Base-by-base conservation (phyloP, 2,329 filamentous ascomycete genomes). In the Ceratocystis ficicola region DNA sequence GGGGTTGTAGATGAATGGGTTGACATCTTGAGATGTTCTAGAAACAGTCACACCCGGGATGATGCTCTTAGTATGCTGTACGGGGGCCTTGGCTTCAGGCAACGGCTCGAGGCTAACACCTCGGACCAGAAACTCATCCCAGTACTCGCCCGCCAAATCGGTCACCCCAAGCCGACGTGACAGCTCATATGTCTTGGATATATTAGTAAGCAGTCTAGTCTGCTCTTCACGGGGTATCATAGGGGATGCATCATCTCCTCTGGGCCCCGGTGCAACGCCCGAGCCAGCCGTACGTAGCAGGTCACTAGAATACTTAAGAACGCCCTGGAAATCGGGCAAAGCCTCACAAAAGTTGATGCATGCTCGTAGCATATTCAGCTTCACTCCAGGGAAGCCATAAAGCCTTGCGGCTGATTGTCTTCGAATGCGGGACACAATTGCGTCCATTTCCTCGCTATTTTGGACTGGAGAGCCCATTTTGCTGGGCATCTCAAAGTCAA, bases 331-430 rank as follows among this genome's bases (percentile, higher is more conserved):
- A 74, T 97, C 92, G 1, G 93, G 92, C 65, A 97, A 78, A 0
- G 94, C 93, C 77, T 99, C 94, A 65, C 89, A 95, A 68, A 97
- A 89, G 74, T 91, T 91, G 71, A 96, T 90, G 72, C 93, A 95
- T n/a, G 88, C 86, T 69, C 89, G 84, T 10, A 97, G 78, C 63
- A 97, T 85, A 73, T 95, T 90, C 64, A 95, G 81, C 74, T 97
- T 97, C 70, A 96, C 77, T 67, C 83, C 82, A 10, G 85, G 78
- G 71, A 92, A 90, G 3, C 94, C 94, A 73, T 91, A 95, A 50
- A 81, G 77, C n/a, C 84, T 78, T 36, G 78, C 75, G 5, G 79
- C 77, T 46, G 83, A 79, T 72, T 88, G 83, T 36, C 77, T 78
- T 60, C 83, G 76, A 67, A 89, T 86, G 68, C 85, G 80, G 64